Evolutionary conservation across 176 grass and related monocot genomes (phyloP).

Genomic region (Oryza officinalis): DNA sequence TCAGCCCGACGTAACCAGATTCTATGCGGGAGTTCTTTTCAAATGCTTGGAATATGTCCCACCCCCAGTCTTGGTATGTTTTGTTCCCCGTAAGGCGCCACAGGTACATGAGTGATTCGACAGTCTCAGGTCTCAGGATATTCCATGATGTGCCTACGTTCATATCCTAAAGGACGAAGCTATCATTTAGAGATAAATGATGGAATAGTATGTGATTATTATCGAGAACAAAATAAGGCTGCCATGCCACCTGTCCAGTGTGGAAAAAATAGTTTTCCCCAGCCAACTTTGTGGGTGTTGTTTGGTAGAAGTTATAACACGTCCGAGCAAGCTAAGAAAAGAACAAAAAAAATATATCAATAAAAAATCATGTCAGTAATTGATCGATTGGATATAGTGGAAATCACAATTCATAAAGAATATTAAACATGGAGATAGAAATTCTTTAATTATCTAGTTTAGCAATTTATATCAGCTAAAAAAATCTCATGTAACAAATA

Average conservation of each 20-base stretch:
- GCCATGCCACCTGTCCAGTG: conserved; percentile 59
- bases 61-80: conserved; percentile 99
- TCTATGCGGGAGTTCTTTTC: conserved; percentile 92
- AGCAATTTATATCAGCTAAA: neutral
- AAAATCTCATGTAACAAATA: conserved; percentile 3
- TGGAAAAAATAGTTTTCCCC: conserved; percentile 94
- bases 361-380: conserved; percentile 27
- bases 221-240: conserved; percentile 23
- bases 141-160: conserved; percentile 98
- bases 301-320: conserved; percentile 99
- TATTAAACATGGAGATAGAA: neutral
- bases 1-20: conserved; percentile 93
- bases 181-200: conserved; percentile 23
- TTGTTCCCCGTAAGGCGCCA: conserved; percentile 94
- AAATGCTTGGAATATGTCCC: conserved; percentile 99
- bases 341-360: neutral
- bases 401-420: neutral
- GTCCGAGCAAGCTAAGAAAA: conserved; percentile 75
- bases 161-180: conserved; percentile 71
- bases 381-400: neutral
- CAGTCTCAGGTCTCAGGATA: conserved; percentile 96
- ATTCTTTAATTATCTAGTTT: neutral
- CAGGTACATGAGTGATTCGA: conserved; percentile 95
- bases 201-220: neutral
- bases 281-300: conserved; percentile 93